Base-by-base conservation (phyloP, 2,329 filamentous ascomycete genomes). In the Nigrograna mackinnonii region DNA sequence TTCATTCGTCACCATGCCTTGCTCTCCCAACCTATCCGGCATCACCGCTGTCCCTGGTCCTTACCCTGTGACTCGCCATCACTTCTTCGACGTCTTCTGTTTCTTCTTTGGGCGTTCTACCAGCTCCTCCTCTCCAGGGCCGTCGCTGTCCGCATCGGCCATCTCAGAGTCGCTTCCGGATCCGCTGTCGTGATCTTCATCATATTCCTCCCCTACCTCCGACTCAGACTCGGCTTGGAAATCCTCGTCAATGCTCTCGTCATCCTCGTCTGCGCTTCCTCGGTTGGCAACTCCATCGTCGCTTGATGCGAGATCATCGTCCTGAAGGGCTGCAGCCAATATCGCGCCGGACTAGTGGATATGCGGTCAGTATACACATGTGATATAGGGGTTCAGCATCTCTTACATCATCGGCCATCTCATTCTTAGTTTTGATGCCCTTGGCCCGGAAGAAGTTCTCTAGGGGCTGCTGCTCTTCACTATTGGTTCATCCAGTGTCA, bases 361-460 rank as follows among this genome's bases (percentile, higher is more conserved):
- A 21, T 28, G 22, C 37, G 41, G 62, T 66, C 68, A 66, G 58
- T 41, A 38, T 32, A 22, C 39, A 32, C 22, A 30, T 32, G 35
- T 44, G 6, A 31, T 43, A 38, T 24, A n/a, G n/a, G 14, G 16
- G 26, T 16, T 43, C 30, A 21, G 40, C 35, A 45, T 32, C 20
- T 66, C 87, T 85, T 66, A 89, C 87, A 57, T 99, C 94, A 66
- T 96, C 94, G 49, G 95, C 87, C 76, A 99, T 96, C 73, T 99
- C 94, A 69, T 99, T 99, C 84, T 96, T 97, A 43, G 95, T 91
- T 41, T 92, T 89, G 62, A 99, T 81, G 47, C 86, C 88, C 79
- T 97, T 97, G 56, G 90, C 83, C 72, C 95, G 94, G 82, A 99
- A 96, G 76, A 99, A 99, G 55, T 87, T 85, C 70, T 99, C 94